Evolutionary conservation across 1,139 yeast species (phyloP), one percentile per base, ranked within the genome.

Genomic region (Debaryomycetaceae sp.): DNA sequence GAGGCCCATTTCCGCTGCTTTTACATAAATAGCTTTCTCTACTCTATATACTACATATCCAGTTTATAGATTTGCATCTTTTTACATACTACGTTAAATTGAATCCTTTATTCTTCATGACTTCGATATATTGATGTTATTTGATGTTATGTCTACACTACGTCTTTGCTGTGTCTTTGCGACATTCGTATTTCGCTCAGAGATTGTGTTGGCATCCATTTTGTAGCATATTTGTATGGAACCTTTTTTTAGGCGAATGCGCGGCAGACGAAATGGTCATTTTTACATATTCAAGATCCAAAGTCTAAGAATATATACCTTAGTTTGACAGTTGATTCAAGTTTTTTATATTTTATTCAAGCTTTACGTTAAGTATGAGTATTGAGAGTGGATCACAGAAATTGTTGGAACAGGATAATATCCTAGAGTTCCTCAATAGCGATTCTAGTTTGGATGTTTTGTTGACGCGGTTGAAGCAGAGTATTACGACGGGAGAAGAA

Each of bases 401-500:
- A 18, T 48, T 63, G 31, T 54, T 64, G 29, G 65, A 64, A 11
- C 58, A 52, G 43, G 67, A 61, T 40, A 46, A 57, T 22, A 59
- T 68, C 42, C 52, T 58, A 42, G 49, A 48, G 26, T 58, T 69
- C 34, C 58, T 69, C 36, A 65, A 65, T 38, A 56, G 72, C 40
- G 78, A 73, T 46, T 59, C 63, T 6, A 58, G 69, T 57, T 54
- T 89, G 37, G 92, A 85, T 46, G 72, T 88, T 0, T 70, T 92
- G 29, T 67, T 91, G 40, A 67, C 74, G 2, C 73, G 96, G 32
- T 71, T 91, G 45, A 92, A 92, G 61, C 91, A 84, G 56, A 81
- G 91, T 47, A 71, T 89, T 36, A 73, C 74, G 42, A 83, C 95
- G 0, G 85, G 95, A 44, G 96, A 88, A 52, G 98, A 92, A 57